Conservation (phyloP, 306 rosid species). For the Prosopis cineraria region DNA sequence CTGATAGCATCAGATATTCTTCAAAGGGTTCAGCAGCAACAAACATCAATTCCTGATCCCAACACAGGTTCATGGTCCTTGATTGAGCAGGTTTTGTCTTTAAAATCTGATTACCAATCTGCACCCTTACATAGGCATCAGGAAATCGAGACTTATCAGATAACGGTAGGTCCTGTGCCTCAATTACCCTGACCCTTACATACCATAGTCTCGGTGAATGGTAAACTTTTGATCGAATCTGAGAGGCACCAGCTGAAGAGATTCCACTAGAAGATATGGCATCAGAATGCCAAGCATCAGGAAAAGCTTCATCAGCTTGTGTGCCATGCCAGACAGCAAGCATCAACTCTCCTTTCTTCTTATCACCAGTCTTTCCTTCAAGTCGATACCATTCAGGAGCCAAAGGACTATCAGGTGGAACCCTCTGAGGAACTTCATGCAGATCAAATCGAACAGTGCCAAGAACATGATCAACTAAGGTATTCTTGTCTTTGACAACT, state of each 20-base stretch:
- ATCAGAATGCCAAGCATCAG: slow-evolving; percentile 98
- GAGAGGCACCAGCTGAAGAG: slow-evolving; percentile 48
- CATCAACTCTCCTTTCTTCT: slow-evolving; percentile 87
- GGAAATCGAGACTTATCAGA: slow-evolving; percentile 70
- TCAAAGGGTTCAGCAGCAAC: slow-evolving; percentile 95
- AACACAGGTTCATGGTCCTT: slow-evolving; percentile 50
- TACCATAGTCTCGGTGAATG: slow-evolving; percentile 94
- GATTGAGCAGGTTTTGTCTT: slow-evolving; percentile 64
- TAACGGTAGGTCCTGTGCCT: slow-evolving; percentile 77
- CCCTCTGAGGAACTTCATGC: slow-evolving; percentile 69
- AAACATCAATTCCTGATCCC: slow-evolving; percentile 85
- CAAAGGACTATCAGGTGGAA: slow-evolving; percentile 95
- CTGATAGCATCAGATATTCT: slow-evolving; percentile 61
- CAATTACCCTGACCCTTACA: slow-evolving; percentile 70
- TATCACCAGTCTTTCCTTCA: slow-evolving; percentile 58
- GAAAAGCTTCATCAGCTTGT: slow-evolving; percentile 97
- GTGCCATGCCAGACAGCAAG: slow-evolving; percentile 96
- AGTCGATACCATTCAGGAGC: slow-evolving; percentile 96
- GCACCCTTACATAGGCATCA: slow-evolving; percentile 74
- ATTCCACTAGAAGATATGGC: slow-evolving; percentile 54
- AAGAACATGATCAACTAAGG: slow-evolving; percentile 56
- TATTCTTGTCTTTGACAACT: slow-evolving; percentile 73
- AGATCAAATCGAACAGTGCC: slow-evolving; percentile 72
- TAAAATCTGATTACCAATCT: slow-evolving; percentile 71
- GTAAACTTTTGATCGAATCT: slow-evolving; percentile 83